These are phyloP conservation scores for Aspergillus quadricinctus DNA, from an alignment of 2,329 filamentous ascomycete genomes.

Conservation along the genomic window DNA sequence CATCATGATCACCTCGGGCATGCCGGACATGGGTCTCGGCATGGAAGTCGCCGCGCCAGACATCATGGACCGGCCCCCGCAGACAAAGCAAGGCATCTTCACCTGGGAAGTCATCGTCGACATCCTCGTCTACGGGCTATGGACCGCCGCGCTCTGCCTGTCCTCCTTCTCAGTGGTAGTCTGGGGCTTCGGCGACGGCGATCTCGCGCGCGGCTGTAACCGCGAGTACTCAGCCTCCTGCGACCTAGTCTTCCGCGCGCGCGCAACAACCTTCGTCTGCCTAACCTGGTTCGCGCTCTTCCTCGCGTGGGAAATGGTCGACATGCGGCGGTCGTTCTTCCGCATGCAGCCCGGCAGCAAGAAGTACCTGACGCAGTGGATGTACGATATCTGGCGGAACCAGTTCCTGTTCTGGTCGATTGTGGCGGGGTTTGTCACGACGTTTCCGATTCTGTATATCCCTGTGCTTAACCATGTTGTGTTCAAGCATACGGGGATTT, in stretches of 20 bases:
- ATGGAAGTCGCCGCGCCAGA: conserved; percentile 71
- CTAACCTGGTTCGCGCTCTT: conserved; percentile 76
- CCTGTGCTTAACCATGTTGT: conserved; percentile 62
- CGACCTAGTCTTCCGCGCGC: conserved; percentile 64
- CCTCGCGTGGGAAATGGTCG: conserved; percentile 73
- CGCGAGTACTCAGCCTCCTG: conserved; percentile 52
- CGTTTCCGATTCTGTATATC: conserved; percentile 63
- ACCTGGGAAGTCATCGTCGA: conserved; percentile 72
- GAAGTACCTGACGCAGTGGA: conserved; percentile 62
- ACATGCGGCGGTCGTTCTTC: conserved; percentile 70
- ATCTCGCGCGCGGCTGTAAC: conserved; percentile 60
- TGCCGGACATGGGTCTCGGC: conserved; percentile 84
- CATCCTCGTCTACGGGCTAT: conserved; percentile 74
- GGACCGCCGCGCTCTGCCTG: conserved; percentile 69
- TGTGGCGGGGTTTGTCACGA: conserved; percentile 52
- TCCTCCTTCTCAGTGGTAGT: conserved; percentile 61
- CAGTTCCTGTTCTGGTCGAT: conserved; percentile 67
- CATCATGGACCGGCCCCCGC: conserved; percentile 75
- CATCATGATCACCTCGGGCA: conserved; percentile 85
- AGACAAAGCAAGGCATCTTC: conserved; percentile 67
- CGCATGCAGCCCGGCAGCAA: conserved; percentile 63
- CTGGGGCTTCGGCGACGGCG: conserved; percentile 57
- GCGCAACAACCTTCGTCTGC: conserved; percentile 68
- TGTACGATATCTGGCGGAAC: conserved; percentile 65
- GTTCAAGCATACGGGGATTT: conserved; percentile 61